phyloP scores from a whole-genome alignment of 768 basidiomycete genomes.

The Cantharellus anzutake region DNA sequence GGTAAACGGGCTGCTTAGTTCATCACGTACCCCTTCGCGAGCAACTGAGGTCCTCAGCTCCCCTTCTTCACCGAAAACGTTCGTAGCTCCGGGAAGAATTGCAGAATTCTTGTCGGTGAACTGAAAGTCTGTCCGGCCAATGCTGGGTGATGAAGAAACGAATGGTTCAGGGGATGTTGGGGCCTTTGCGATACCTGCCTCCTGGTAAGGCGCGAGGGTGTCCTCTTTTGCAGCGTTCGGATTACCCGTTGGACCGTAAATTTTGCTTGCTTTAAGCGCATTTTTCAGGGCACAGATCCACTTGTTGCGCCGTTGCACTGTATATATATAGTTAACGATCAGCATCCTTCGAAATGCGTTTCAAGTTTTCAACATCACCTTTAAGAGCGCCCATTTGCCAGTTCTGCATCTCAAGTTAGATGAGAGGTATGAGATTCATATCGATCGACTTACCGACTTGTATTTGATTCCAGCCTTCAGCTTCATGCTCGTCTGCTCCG shows the following conservation, averaged over 20 bases:
- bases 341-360: too few species aligned
- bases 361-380: conserved; percentile 19
- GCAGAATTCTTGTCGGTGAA: neutral
- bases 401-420: conserved; percentile 21
- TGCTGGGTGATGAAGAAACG: neutral
- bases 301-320: conserved; percentile 69
- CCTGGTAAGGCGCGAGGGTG: neutral
- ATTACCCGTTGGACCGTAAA: conserved; percentile 31
- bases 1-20: too few species aligned
- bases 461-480: conserved; percentile 72
- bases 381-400: conserved; percentile 62
- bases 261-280: conserved; percentile 43
- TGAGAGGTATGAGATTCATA: neutral
- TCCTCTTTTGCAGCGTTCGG: conserved; percentile 14
- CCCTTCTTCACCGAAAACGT: neutral
- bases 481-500: conserved; percentile 60
- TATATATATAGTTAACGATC: neutral
- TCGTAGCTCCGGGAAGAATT: neutral
- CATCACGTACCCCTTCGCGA: too few species aligned
- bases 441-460: conserved; percentile 22
- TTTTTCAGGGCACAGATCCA: conserved; percentile 80
- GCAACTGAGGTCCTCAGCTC: too few species aligned
- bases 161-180: neutral
- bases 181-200: neutral
- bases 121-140: neutral